Evolutionary conservation across 495 filamentous ascomycete species (phyloP).

Genomic region (Hypoxylon lienhwacheense): DNA sequence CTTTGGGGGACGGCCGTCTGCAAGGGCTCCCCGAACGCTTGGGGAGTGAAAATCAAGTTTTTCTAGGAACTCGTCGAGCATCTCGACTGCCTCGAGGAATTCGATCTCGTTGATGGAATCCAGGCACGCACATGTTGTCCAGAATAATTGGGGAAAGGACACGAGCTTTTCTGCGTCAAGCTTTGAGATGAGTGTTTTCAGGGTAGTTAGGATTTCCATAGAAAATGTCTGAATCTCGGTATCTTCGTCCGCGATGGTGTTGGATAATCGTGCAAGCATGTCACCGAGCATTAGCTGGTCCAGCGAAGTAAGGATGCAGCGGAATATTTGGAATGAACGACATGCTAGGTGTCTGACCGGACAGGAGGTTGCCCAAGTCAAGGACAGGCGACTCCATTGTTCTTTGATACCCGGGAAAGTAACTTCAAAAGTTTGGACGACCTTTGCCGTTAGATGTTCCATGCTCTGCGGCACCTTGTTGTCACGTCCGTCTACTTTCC

Average conservation of each 20-base stretch:
- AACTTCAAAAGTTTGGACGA: conserved; percentile 81
- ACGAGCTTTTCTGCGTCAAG: conserved; percentile 77
- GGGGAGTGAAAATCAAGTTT: conserved; percentile 80
- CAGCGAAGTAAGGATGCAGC: conserved; percentile 84
- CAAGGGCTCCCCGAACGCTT: conserved; percentile 64
- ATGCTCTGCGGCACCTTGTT: conserved; percentile 85
- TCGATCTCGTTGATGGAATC: conserved; percentile 95
- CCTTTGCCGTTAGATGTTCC: conserved; percentile 75
- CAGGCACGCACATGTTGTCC: conserved; percentile 93
- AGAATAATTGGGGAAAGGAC: conserved; percentile 91
- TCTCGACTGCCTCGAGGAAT: conserved; percentile 85
- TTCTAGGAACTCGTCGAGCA: conserved; percentile 84
- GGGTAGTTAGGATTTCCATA: conserved; percentile 92
- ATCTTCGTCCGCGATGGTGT: conserved; percentile 92
- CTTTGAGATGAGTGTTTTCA: conserved; percentile 85
- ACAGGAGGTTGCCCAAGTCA: conserved; percentile 96
- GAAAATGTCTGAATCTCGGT: conserved; percentile 92
- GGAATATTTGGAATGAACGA: conserved; percentile 95
- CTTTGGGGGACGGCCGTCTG: conserved; percentile 75
- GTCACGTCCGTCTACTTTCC: conserved; percentile 69
- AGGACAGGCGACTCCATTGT: conserved; percentile 82
- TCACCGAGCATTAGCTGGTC: conserved; percentile 93
- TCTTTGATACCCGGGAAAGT: conserved; percentile 86
- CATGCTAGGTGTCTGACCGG: conserved; percentile 95
- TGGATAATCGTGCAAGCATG: conserved; percentile 91